These are phyloP conservation scores for Cyphellophora europaea DNA, from an alignment of 2,329 filamentous ascomycete genomes.

Conservation along the genomic window DNA sequence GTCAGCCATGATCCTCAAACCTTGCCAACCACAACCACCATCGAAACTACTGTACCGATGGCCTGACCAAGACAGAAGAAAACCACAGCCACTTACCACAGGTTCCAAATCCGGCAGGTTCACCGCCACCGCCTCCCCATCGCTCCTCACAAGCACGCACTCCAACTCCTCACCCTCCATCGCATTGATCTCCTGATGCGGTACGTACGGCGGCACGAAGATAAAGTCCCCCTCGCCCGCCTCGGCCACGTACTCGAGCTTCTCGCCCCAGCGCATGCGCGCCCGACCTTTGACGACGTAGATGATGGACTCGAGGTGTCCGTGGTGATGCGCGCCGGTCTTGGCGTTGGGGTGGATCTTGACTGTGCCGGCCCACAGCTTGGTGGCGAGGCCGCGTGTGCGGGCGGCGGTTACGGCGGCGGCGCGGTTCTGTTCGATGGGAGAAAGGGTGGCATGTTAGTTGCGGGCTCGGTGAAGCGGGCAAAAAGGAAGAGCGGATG, in stretches of 20 bases:
- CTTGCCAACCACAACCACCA: too few relatives aligned
- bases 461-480: too few relatives aligned
- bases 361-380: slow-evolving; percentile 37
- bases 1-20: too few relatives aligned
- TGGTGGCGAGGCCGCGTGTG: slow-evolving; percentile 28
- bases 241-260: slow-evolving; percentile 35
- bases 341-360: slow-evolving; percentile 34
- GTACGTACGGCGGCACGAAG: slow-evolving; percentile 35
- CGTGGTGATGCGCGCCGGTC: slow-evolving; percentile 36
- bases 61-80: too few relatives aligned
- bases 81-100: slow-evolving; percentile 22
- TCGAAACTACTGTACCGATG: too few relatives aligned
- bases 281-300: slow-evolving; percentile 36
- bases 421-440: too few relatives aligned
- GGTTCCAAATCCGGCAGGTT: slow-evolving; percentile 34
- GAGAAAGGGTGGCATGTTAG: too few relatives aligned
- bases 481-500: too few relatives aligned
- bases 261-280: slow-evolving; percentile 37
- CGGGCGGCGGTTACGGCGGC: slow-evolving; percentile 37
- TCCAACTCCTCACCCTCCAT: slow-evolving; percentile 31
- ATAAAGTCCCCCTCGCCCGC: slow-evolving; percentile 39
- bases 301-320: slow-evolving; percentile 37
- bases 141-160: slow-evolving; percentile 34
- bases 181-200: slow-evolving; percentile 39
- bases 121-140: slow-evolving; percentile 35